Conservation (phyloP, 169 alveolate species). For the Eimeria falciformis region DNA sequence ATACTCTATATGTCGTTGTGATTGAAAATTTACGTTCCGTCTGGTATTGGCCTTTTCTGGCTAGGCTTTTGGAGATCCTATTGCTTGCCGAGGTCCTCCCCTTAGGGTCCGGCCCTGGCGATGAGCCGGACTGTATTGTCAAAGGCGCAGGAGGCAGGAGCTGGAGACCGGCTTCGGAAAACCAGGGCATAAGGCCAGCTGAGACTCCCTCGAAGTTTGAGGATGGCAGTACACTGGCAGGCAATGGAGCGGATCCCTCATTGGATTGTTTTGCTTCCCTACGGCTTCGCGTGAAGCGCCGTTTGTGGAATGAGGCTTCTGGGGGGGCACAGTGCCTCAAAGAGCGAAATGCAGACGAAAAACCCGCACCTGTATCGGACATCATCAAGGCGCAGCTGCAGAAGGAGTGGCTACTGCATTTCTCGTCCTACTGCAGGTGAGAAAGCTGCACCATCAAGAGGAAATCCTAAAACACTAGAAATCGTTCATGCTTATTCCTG, state of each 20-base stretch:
- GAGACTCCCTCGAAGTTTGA: background rate
- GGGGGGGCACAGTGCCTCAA: background rate
- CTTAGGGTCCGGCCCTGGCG: background rate
- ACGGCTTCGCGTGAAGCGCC: background rate
- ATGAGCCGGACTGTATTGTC: background rate
- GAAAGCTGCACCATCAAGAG: background rate
- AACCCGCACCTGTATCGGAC: background rate
- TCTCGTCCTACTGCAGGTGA: conserved; percentile 4
- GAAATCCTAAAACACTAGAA: background rate
- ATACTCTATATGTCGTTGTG: too few species aligned
- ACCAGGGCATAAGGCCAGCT: background rate
- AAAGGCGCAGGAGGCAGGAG: background rate
- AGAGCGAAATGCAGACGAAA: background rate
- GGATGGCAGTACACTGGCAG: background rate
- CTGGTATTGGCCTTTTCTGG: too few species aligned
- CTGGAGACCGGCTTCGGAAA: background rate
- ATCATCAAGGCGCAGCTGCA: background rate
- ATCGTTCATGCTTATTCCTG: too few species aligned
- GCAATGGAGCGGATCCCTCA: background rate
- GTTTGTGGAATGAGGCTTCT: background rate
- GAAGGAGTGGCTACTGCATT: background rate
- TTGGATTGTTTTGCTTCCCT: background rate
- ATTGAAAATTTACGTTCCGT: too few species aligned
- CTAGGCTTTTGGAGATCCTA: background rate
- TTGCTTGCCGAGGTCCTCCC: background rate